Base-by-base conservation (phyloP, 1,284 basidiomycete species). In the Boletus mariae region DNA sequence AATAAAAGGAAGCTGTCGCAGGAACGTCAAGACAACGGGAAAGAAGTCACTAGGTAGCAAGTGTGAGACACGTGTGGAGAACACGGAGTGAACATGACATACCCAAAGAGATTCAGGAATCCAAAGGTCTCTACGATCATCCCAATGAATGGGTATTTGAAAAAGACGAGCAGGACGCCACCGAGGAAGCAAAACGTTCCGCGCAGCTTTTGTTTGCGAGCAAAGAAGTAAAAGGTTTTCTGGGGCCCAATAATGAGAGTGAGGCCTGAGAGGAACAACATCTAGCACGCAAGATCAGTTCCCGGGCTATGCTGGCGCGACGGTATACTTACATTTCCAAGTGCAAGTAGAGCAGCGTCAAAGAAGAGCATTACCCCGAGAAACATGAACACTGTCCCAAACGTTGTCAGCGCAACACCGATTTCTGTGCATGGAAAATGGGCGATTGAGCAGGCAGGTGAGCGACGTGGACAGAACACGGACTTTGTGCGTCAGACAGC, bases 211-310 rank as follows among this genome's bases (percentile, higher is more conserved):
- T 99, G 91, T 70, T 86, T 91, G 57, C 97, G 82, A 26, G 95
- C 92, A 74, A 99, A 99, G 77, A 99, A 99, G 75, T 94, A 93
- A 73, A 98, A 94, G 2, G 95, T 98, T 77, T 97, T 96, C 65
- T 90, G 87, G 5, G 92, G 92, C 6, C 94, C 94, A 63, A 98
- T 98, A 73, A 98, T 95, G 59, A 97, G 80, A 8, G 93, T 94
- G 48, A 98, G 78, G 40, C 94, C 94, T 2, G 89, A 84, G 35
- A 98, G 73, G 78, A 98, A 98, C 58, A 98, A 82, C 63, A 98
- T 81, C 93, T 97, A 32, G 12, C 9, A 13, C 45, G 25, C 35
- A 43, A 34, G 5, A 44, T 54, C 38, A 55, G 41, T 47, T 28
- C 34, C 2, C 49, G 28, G 38, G 53, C 9, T 13, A 13, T 23